These are phyloP conservation scores for Ophiostoma australiae DNA, from an alignment of 2,329 filamentous ascomycete species.

Conservation along the genomic window DNA sequence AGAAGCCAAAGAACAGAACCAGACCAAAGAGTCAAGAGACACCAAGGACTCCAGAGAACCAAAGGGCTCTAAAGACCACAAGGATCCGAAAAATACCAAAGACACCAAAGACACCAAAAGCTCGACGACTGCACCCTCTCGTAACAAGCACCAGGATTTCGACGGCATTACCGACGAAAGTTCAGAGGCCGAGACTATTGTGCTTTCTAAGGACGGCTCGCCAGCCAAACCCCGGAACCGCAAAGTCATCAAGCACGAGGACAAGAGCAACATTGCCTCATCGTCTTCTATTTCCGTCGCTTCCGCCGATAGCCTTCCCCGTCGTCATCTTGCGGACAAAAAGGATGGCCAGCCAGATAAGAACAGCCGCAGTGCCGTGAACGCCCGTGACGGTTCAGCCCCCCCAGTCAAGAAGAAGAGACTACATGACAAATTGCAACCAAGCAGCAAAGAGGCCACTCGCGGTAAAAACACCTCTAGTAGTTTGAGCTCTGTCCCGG, in stretches of 20 bases:
- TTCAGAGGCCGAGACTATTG: slow-evolving; percentile 68
- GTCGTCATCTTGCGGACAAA: slow-evolving; percentile 26
- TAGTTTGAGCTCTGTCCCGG: slow-evolving; percentile 55
- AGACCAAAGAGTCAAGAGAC: neutral
- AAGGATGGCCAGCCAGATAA: slow-evolving; percentile 26
- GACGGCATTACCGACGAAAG: slow-evolving; percentile 51
- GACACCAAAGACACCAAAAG: slow-evolving; percentile 16
- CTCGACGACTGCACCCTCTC: slow-evolving; percentile 32
- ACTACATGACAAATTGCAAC: slow-evolving; percentile 36
- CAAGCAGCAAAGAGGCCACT: neutral
- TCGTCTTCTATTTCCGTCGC: slow-evolving; percentile 3
- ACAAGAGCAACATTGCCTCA: slow-evolving; percentile 50
- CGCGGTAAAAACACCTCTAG: slow-evolving; percentile 50
- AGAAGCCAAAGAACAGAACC: neutral
- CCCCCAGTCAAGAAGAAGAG: slow-evolving; percentile 50
- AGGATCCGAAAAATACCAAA: neutral
- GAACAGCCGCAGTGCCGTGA: slow-evolving; percentile 27
- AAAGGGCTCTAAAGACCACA: slow-evolving; percentile 31
- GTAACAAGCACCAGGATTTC: slow-evolving; percentile 40
- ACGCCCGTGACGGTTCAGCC: slow-evolving; percentile 31
- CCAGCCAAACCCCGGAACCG: slow-evolving; percentile 52
- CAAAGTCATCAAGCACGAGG: slow-evolving; percentile 61
- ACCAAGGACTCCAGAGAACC: neutral
- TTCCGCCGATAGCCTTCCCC: slow-evolving; percentile 2
- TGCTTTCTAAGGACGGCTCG: slow-evolving; percentile 56